phyloP scores from a whole-genome alignment of 495 filamentous ascomycete genomes.

The Trichocladium antarcticum region DNA sequence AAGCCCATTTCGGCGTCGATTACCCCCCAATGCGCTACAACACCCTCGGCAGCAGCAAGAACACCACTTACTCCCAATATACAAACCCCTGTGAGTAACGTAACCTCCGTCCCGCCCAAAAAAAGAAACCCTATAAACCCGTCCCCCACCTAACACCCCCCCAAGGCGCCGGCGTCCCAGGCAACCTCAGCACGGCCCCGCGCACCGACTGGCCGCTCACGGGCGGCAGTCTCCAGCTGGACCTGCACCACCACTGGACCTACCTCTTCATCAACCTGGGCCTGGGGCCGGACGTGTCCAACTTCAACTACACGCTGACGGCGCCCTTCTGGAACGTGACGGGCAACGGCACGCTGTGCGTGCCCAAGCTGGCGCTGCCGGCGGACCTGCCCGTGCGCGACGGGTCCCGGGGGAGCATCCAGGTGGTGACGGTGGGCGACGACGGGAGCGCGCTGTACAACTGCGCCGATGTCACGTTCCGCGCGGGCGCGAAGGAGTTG shows the following conservation, averaged over 20 bases:
- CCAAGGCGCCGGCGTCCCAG: conserved; percentile 45
- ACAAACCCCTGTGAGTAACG: conserved; percentile 43
- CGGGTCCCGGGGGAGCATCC: conserved; percentile 42
- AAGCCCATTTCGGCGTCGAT: conserved; percentile 47
- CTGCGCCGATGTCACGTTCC: conserved; percentile 54
- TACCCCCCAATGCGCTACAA: conserved; percentile 50
- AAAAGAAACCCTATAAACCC: not conserved
- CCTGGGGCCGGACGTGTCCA: conserved; percentile 42
- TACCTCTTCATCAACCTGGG: conserved; percentile 54
- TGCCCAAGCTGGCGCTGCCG: conserved; percentile 39
- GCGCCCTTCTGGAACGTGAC: conserved; percentile 45
- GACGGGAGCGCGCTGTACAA: conserved; percentile 49
- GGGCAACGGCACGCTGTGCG: conserved; percentile 49
- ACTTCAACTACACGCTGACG: conserved; percentile 51
- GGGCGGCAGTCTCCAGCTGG: conserved; percentile 44
- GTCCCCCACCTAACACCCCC: not conserved
- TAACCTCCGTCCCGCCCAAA: conserved; percentile 2
- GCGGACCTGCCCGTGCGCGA: conserved; percentile 33
- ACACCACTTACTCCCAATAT: conserved; percentile 41
- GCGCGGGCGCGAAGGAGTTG: conserved; percentile 31
- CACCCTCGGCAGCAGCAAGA: conserved; percentile 26
- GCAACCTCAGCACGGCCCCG: conserved; percentile 34
- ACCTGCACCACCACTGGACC: conserved; percentile 44
- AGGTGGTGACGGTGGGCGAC: conserved; percentile 44
- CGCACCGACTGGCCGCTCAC: conserved; percentile 50